Conservation (phyloP, 805 yeast species). For the Kazachstania psychrophila region DNA sequence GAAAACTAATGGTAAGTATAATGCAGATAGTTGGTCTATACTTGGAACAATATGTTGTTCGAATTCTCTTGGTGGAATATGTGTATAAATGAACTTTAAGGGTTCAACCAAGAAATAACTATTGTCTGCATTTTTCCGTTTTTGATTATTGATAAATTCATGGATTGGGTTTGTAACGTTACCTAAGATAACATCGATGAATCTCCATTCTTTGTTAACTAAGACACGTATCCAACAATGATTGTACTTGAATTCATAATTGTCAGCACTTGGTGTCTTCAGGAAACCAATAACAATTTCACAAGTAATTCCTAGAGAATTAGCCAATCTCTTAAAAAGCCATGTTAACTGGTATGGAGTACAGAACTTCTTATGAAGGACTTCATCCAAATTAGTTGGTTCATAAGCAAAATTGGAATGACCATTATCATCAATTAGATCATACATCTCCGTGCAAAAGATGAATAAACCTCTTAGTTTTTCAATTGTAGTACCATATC, state of each 20-base stretch:
- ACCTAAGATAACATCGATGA: slow-evolving; percentile 66
- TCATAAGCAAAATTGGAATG: slow-evolving; percentile 30
- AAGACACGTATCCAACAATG: slow-evolving; percentile 86
- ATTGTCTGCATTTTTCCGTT: slow-evolving; percentile 30
- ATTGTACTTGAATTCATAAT: slow-evolving; percentile 41
- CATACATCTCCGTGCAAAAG: slow-evolving; percentile 53
- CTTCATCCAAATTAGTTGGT: slow-evolving; percentile 35
- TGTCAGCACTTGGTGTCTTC: slow-evolving; percentile 63
- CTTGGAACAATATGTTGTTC: slow-evolving; percentile 86
- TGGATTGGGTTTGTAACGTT: slow-evolving; percentile 46
- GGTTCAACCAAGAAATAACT: slow-evolving; percentile 79
- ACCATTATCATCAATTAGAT: slow-evolving; percentile 34
- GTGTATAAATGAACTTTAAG: slow-evolving; percentile 65
- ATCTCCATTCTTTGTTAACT: slow-evolving; percentile 67
- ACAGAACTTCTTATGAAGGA: slow-evolving; percentile 43
- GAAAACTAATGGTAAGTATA: slow-evolving; percentile 77
- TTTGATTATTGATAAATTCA: slow-evolving; percentile 31
- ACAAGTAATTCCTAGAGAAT: slow-evolving; percentile 58
- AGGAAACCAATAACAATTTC: slow-evolving; percentile 76
- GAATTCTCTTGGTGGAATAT: slow-evolving; percentile 68
- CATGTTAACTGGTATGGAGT: slow-evolving; percentile 66
- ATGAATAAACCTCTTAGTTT: slow-evolving; percentile 55
- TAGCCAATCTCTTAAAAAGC: slow-evolving; percentile 64
- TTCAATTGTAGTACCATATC: slow-evolving; percentile 47
- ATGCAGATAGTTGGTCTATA: slow-evolving; percentile 64